Conservation (phyloP, 441 rosid genomes). For the Erodium texanum region DNA sequence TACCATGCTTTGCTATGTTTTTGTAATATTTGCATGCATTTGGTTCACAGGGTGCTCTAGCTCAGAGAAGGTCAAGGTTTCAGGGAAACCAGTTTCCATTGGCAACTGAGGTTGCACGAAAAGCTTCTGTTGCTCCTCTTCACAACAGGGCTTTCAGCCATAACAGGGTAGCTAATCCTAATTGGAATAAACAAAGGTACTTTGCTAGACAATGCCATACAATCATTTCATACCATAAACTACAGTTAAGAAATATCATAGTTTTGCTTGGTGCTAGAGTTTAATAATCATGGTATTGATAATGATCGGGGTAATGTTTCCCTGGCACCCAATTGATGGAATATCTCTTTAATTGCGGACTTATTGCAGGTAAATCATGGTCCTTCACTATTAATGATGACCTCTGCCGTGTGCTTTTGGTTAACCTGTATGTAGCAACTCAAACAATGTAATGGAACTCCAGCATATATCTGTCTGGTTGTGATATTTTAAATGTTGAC, state of each 20-base stretch:
- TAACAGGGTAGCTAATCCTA: slow-evolving; percentile 26
- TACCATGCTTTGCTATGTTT: neutral
- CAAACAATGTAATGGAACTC: slow-evolving; percentile 22
- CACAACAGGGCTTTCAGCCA: slow-evolving; percentile 41
- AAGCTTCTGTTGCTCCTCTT: slow-evolving; percentile 45
- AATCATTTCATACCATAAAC: slow-evolving; percentile 1
- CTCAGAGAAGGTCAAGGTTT: slow-evolving; percentile 64
- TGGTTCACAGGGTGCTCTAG: slow-evolving; percentile 57
- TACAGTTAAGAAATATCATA: neutral
- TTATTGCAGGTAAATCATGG: slow-evolving; percentile 46
- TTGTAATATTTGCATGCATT: neutral
- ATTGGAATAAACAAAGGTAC: slow-evolving; percentile 61
- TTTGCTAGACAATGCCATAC: neutral
- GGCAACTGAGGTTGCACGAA: slow-evolving; percentile 47
- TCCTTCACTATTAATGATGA: slow-evolving; percentile 23
- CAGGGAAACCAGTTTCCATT: slow-evolving; percentile 57
- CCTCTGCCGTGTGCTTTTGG: slow-evolving; percentile 29
- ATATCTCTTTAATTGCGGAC: slow-evolving; percentile 5
- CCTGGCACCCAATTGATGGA: slow-evolving; percentile 3
- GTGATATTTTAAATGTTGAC: slow-evolving; percentile 15
- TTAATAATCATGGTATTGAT: neutral
- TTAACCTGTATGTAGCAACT: slow-evolving; percentile 28
- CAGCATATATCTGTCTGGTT: slow-evolving; percentile 12
- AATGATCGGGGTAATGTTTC: neutral
- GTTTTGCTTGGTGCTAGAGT: neutral